Conservation (phyloP, 2,329 filamentous ascomycete species). For the Rhinocladiella similis region DNA sequence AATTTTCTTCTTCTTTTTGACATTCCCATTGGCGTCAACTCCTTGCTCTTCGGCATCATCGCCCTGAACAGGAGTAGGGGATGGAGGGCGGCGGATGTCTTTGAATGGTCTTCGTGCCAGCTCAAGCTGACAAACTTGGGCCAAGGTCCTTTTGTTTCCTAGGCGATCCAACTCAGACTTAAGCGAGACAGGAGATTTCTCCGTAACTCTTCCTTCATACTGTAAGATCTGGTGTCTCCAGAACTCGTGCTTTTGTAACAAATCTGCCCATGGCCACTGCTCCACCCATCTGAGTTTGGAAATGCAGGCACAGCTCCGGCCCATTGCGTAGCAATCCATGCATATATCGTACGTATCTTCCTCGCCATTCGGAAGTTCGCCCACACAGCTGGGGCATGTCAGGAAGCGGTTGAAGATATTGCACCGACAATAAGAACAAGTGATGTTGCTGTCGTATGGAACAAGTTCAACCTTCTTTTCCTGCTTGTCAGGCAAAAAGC, state of each 20-base stretch:
- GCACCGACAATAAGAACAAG: slow-evolving; percentile 90
- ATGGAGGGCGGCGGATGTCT: slow-evolving; percentile 68
- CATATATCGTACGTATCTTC: slow-evolving; percentile 92
- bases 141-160: slow-evolving; percentile 71
- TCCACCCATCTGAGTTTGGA: slow-evolving; percentile 88
- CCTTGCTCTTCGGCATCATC: slow-evolving; percentile 42
- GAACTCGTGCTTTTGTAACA: slow-evolving; percentile 73
- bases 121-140: slow-evolving; percentile 92
- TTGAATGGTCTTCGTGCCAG: slow-evolving; percentile 76
- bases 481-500: slow-evolving; percentile 66
- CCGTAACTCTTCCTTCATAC: slow-evolving; percentile 67
- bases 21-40: slow-evolving; percentile 64
- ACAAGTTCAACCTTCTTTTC: slow-evolving; percentile 71
- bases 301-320: slow-evolving; percentile 84
- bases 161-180: slow-evolving; percentile 66
- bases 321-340: slow-evolving; percentile 99
- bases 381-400: slow-evolving; percentile 82
- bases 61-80: slow-evolving; percentile 33
- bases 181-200: slow-evolving; percentile 68
- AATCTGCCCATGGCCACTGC: slow-evolving; percentile 82
- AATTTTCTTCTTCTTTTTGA: slow-evolving; percentile 62
- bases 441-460: slow-evolving; percentile 85
- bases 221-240: slow-evolving; percentile 80
- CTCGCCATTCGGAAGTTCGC: slow-evolving; percentile 65
- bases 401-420: slow-evolving; percentile 98